Percentiles rank a stretch among this genome's conserved stretches.
phyloP scores from a whole-genome alignment of 371 early-diverging fungal genomes.

The Funneliformis caledonium region DNA sequence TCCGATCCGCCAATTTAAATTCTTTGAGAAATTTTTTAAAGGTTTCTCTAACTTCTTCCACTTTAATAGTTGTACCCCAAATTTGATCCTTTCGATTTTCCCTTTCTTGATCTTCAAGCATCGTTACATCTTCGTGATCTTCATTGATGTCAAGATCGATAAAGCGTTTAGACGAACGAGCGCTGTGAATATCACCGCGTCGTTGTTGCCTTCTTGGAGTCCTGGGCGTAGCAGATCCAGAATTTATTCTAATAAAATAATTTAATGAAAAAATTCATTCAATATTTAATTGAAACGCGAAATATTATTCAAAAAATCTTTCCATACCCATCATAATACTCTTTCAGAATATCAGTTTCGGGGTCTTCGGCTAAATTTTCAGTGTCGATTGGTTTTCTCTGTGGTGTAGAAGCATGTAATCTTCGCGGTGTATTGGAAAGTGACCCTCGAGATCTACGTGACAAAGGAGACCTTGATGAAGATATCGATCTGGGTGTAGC shows the following conservation, averaged over 20 bases:
- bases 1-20: slow-evolving; percentile 72
- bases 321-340: neutral
- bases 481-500: neutral
- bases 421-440: neutral
- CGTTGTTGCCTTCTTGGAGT: neutral
- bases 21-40: slow-evolving; percentile 91
- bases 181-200: slow-evolving; percentile 9
- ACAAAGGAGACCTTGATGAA: neutral
- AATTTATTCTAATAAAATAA: neutral
- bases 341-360: neutral
- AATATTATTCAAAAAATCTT: neutral
- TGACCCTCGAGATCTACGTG: neutral
- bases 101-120: neutral
- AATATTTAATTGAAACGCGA: neutral
- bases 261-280: neutral
- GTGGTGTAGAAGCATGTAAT: neutral
- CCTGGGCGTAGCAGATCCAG: neutral
- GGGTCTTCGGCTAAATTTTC: slow-evolving; percentile 9
- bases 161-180: neutral
- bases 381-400: neutral
- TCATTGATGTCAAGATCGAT: neutral
- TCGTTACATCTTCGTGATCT: neutral
- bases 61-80: slow-evolving; percentile 99
- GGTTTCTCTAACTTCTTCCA: slow-evolving; percentile 85
- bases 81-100: slow-evolving; percentile 53